Evolutionary conservation across 192 early-diverging fungal species (phyloP).

Genomic region (Geranomyces michiganensis): DNA sequence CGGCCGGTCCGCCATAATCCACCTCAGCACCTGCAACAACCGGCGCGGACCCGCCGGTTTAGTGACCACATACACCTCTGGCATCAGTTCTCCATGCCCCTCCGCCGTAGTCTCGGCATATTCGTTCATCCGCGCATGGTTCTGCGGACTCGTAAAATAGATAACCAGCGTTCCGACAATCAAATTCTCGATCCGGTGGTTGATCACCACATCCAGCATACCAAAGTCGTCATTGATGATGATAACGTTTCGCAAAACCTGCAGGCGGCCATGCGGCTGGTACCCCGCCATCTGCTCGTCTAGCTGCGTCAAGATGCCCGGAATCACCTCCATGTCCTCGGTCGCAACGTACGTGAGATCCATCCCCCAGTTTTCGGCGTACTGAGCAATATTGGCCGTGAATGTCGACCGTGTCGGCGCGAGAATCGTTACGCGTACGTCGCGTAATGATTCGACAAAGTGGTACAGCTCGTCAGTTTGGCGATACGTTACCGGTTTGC

Average conservation of each 20-base stretch:
- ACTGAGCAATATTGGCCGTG: constrained; percentile 27
- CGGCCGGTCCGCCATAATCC: constrained; percentile 29
- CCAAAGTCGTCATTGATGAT: constrained; percentile 39
- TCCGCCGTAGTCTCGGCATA: constrained; percentile 27
- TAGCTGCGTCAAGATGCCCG: constrained; percentile 24
- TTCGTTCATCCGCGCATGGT: constrained; percentile 38
- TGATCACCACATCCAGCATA: constrained; percentile 34
- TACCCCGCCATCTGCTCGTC: constrained; percentile 8
- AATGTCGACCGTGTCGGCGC: constrained; percentile 16
- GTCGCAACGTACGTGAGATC: constrained; percentile 35
- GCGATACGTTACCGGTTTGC: constrained; percentile 18
- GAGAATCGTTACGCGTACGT: constrained; percentile 21
- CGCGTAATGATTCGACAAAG: constrained; percentile 15
- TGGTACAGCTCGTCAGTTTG: constrained; percentile 20
- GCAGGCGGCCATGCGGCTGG: neutral
- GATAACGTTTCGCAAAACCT: constrained; percentile 27
- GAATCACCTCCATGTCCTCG: constrained; percentile 32
- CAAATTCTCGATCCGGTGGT: constrained; percentile 25
- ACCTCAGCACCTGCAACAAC: constrained; percentile 25
- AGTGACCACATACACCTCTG: constrained; percentile 30
- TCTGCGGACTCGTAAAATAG: constrained; percentile 33
- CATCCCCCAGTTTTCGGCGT: constrained; percentile 40
- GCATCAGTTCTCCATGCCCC: constrained; percentile 28
- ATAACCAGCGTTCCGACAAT: constrained; percentile 12
- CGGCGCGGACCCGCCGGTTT: constrained; percentile 30